Base-by-base conservation (phyloP, 176 grass and related monocot genomes). In the Hyparrhenia diplandra region DNA sequence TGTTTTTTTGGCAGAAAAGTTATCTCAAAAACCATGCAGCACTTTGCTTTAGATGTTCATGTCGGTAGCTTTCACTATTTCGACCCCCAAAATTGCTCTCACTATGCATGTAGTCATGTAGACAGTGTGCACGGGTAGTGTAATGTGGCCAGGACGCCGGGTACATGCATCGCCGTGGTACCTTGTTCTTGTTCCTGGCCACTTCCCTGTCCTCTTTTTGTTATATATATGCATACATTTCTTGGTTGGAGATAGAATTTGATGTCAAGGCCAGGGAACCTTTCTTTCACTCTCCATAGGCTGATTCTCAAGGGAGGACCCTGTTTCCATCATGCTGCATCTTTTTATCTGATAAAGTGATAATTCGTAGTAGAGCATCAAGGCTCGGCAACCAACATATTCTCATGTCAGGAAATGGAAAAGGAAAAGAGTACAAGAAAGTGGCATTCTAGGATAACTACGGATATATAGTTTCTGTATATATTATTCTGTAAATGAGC, bases 91-190 rank as follows among this genome's bases (percentile, higher is more conserved):
- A 67, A 57, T 43, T 25, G 21, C 39, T 49, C 42, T 29, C 47
- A 52, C 21, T 68, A 61, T 72, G 24, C 24, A 28, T 57, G 31
- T 24, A 29, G 32, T 4, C 11, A 58, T 21, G 55, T 39, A 46
- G 71, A n/a, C 39, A 55, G 6, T 17, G 6, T 16, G 31, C 59
- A 25, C 17, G 11, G 28, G 20, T 10, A 45, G 54, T 64, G 10
- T 62, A 62, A 27, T 59, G 64, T 55, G 82, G 57, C 71, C 77
- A 89, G 65, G 54, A 24, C n/a, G 54, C 21, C n/a, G 55, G 55
- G 68, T 81, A 65, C 82, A 89, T 71, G 41, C 82, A 76, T 57
- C 2, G 18, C 13, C 62, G 76, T 87, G 74, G 75, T n/a, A 83
- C 69, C 71, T 71, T 31, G 65, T 4, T 27, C 77, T 64, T 64